Conservation (phyloP, 495 filamentous ascomycete genomes). For the Paragyromitra xinjiangensis region DNA sequence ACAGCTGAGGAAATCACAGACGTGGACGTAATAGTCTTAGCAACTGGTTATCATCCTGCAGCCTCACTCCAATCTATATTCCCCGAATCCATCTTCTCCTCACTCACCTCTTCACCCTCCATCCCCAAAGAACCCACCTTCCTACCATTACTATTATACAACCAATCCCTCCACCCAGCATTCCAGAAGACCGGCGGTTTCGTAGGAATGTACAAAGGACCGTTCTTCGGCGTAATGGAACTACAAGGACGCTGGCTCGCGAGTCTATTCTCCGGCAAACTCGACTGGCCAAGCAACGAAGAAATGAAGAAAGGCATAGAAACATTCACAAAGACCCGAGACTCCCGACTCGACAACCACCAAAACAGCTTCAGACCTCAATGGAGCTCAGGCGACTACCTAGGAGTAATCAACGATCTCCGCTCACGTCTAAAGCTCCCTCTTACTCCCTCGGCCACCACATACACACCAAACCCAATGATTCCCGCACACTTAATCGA, state of each 20-base stretch:
- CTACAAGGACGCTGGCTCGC: constrained; percentile 79
- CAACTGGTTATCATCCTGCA: constrained; percentile 77
- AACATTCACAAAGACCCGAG: constrained; percentile 49
- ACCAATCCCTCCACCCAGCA: constrained; percentile 68
- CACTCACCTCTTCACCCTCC: constrained; percentile 29
- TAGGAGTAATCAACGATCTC: constrained; percentile 78
- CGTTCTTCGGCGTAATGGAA: constrained; percentile 88
- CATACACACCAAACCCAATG: constrained; percentile 43
- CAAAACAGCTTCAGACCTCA: constrained; percentile 25
- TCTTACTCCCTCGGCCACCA: constrained; percentile 8
- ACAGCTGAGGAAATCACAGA: constrained; percentile 56
- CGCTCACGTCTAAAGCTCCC: constrained; percentile 65
- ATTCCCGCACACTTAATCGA: constrained; percentile 51
- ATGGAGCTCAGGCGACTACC: constrained; percentile 74
- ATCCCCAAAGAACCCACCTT: constrained; percentile 59
- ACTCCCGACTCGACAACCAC: constrained; percentile 48
- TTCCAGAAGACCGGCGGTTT: constrained; percentile 74
- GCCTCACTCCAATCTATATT: constrained; percentile 69
- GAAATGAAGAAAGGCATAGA: constrained; percentile 53
- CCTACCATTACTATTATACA: constrained; percentile 74
- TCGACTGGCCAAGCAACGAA: constrained; percentile 30
- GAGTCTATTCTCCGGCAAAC: constrained; percentile 58
- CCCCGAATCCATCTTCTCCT: constrained; percentile 63
- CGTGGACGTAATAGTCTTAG: constrained; percentile 73
- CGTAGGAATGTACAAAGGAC: constrained; percentile 84